phyloP scores from a whole-genome alignment of 768 basidiomycete species.

The Serendipita sp. region DNA sequence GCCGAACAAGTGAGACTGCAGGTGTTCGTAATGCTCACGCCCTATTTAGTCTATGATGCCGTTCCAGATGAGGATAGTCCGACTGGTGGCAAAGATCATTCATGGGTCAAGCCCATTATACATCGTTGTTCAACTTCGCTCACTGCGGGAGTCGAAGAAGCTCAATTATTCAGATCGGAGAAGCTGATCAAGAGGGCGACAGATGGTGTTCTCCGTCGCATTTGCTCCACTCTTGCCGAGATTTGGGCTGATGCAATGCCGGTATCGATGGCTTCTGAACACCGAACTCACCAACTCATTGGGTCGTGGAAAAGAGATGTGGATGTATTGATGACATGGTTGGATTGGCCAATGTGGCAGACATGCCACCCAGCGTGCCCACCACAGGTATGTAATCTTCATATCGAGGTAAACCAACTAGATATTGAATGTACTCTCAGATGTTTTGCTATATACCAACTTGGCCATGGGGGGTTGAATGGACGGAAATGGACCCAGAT shows the following conservation, averaged over 20 bases:
- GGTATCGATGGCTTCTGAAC: background rate
- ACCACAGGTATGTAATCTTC: background rate
- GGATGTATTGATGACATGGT: conserved; percentile 12
- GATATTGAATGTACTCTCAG: background rate
- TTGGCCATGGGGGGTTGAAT: background rate
- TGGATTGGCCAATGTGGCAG: conserved; percentile 16
- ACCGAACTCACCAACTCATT: background rate
- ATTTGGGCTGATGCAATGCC: conserved; percentile 14
- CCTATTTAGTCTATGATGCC: background rate
- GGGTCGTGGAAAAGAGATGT: conserved; percentile 9
- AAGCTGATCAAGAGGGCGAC: conserved; percentile 9
- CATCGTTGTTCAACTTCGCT: background rate
- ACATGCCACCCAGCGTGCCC: conserved; percentile 13
- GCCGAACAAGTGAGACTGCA: background rate
- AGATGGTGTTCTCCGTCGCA: conserved; percentile 12
- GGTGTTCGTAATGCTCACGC: background rate
- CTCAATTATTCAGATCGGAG: conserved; percentile 8
- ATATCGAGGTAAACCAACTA: background rate
- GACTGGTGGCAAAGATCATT: background rate
- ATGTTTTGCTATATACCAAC: background rate
- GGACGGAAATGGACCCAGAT: background rate
- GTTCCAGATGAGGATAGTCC: background rate
- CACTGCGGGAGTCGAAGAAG: background rate
- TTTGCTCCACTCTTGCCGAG: conserved; percentile 13
- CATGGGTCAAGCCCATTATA: background rate